phyloP scores from a whole-genome alignment of 129 eudicot species.

The Mikania micrantha region DNA sequence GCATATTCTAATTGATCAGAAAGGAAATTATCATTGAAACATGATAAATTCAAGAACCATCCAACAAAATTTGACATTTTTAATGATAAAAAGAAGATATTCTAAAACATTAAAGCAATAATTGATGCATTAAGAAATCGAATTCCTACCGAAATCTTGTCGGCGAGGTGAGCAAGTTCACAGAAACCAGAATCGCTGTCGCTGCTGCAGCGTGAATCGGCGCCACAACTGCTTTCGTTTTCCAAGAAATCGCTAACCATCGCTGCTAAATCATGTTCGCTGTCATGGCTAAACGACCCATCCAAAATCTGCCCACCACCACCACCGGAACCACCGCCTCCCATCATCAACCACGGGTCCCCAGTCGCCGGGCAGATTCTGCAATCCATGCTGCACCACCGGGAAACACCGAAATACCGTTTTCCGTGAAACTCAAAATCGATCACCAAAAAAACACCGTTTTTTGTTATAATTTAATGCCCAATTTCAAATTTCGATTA shows the following conservation, averaged over 20 bases:
- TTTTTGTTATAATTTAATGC: not conserved
- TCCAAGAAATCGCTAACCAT: conserved; percentile 89
- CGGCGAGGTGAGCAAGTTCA: conserved; percentile 64
- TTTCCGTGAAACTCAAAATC: conserved; percentile 8
- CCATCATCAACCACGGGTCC: conserved; percentile 51
- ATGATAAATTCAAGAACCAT: not conserved
- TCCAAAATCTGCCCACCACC: conserved; percentile 25
- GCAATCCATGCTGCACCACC: conserved; percentile 63
- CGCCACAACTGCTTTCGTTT: conserved; percentile 63
- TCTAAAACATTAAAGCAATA: not conserved
- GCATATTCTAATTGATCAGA: not conserved
- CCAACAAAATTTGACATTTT: not conserved
- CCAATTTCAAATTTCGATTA: conserved; percentile 6
- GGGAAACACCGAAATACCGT: conserved; percentile 18
- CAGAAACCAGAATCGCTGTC: conserved; percentile 80
- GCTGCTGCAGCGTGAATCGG: conserved; percentile 67
- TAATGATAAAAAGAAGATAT: not conserved
- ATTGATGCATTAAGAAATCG: not conserved
- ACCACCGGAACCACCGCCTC: conserved; percentile 29
- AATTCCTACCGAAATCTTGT: conserved; percentile 59
- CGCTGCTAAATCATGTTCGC: conserved; percentile 81
- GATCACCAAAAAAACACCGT: not conserved
- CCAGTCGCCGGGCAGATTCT: conserved; percentile 39
- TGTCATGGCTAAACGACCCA: conserved; percentile 58
- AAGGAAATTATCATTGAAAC: not conserved